Evolutionary conservation across 805 yeast genomes (phyloP).

Genomic region (Saturnispora zaruensis): DNA sequence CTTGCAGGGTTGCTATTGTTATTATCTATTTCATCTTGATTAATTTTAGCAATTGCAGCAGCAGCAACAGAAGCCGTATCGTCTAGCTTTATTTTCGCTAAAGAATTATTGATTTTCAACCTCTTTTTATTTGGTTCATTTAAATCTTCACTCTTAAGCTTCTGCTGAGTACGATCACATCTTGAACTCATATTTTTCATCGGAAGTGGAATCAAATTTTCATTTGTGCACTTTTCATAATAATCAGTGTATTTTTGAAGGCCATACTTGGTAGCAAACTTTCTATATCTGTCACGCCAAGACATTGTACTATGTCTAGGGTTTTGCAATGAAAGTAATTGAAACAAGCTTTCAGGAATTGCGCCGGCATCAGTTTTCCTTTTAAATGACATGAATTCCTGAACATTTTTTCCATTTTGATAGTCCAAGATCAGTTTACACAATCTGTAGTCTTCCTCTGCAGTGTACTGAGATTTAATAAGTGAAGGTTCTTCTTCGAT

Average conservation of each 20-base stretch:
- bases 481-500: constrained; percentile 38
- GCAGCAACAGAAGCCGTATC: neutral
- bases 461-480: constrained; percentile 55
- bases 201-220: constrained; percentile 40
- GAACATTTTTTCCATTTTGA: constrained; percentile 16
- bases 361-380: constrained; percentile 19
- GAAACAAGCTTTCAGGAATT: constrained; percentile 33
- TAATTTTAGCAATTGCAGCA: constrained; percentile 3
- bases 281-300: constrained; percentile 79
- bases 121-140: constrained; percentile 1
- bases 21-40: neutral
- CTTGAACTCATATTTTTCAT: constrained; percentile 49
- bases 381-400: constrained; percentile 6
- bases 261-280: constrained; percentile 58
- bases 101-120: constrained; percentile 6
- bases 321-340: constrained; percentile 29
- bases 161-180: constrained; percentile 26
- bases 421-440: constrained; percentile 31
- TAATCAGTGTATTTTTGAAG: constrained; percentile 46
- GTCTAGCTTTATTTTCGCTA: constrained; percentile 1
- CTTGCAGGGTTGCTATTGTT: neutral
- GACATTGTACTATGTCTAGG: constrained; percentile 57
- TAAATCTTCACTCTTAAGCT: constrained; percentile 5
- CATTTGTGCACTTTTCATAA: constrained; percentile 36
- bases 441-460: constrained; percentile 58